Percentiles rank a stretch among this genome's conserved stretches.
Evolutionary conservation across 257 asterid species (phyloP).

Genomic region (Gynochthodes officinalis): DNA sequence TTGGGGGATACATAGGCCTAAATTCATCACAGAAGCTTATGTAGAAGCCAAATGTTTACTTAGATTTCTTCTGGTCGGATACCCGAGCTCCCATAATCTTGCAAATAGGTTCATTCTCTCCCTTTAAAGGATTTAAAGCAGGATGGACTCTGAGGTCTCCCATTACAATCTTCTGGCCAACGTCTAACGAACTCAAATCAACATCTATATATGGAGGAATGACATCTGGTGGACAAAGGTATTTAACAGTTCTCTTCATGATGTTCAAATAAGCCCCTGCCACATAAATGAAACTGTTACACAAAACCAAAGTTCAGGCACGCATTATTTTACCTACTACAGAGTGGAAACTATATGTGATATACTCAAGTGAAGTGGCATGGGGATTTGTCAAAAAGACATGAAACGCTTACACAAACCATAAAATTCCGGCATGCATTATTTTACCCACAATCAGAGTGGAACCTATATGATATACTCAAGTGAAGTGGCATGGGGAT

Average conservation of each 20-base stretch:
- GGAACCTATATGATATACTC: too few relatives aligned
- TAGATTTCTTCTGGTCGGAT: constrained; percentile 48
- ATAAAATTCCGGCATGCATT: neutral
- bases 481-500: neutral
- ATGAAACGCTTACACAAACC: too few relatives aligned
- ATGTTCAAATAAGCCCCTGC: constrained; percentile 74
- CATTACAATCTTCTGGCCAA: constrained; percentile 70
- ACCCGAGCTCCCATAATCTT: constrained; percentile 48
- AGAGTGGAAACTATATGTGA: too few relatives aligned
- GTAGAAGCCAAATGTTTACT: constrained; percentile 23
- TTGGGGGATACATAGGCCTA: neutral
- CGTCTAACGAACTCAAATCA: constrained; percentile 84
- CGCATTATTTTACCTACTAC: too few relatives aligned
- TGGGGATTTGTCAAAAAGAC: neutral
- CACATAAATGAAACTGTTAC: constrained; percentile 1
- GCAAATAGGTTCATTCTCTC: constrained; percentile 38
- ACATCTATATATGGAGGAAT: constrained; percentile 88
- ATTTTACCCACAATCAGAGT: too few relatives aligned
- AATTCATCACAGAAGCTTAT: constrained; percentile 6
- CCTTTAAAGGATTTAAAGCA: constrained; percentile 57
- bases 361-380: neutral
- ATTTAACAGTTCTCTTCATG: constrained; percentile 77
- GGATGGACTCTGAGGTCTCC: constrained; percentile 89
- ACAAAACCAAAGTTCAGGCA: neutral
- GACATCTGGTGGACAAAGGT: constrained; percentile 80